Evolutionary conservation across 2,329 filamentous ascomycete genomes (phyloP), one percentile per base, ranked within the genome.

Genomic region (Cladosporium sp.): DNA sequence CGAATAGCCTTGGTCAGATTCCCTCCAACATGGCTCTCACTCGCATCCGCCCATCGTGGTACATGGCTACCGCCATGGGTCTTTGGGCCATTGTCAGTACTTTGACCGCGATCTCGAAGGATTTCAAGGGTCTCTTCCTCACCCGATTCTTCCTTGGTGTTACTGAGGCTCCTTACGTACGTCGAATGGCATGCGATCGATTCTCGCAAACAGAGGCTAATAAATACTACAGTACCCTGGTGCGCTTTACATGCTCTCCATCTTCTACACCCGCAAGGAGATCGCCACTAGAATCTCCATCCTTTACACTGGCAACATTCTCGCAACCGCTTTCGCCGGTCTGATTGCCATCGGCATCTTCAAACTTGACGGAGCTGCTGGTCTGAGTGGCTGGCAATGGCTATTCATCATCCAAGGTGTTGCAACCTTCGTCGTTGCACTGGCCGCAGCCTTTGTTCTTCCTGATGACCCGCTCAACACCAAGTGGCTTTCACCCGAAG

Each of bases 361-460:
- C 1, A 78, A 81, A 18, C 85, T 92, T 82, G 83, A 90, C 68
- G 81, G 84, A 4, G 77, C 77, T 0, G 77, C 76, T 12, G 88
- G 87, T 1, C 77, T 88, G 1, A 78, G 81, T 6, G 87, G 86
- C 10, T 91, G 83, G 88, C 75, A 68, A 64, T 72, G 66, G 68
- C 78, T 90, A 0, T 90, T 90, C 77, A 87, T 91, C 61, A 87
- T 91, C 49, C 89, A 92, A 74, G 89, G 89, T 37, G 81, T 82
- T 11, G 81, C 89, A 64, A 91, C 89, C 0, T 79, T 91, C 35
- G 80, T 79, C 10, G 81, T 91, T 31, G 88, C 89, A 11, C 73
- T 86, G 7, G 70, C 74, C 0, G 82, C 86, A 1, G 83, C 83
- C 72, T 86, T 85, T 69, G 76, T 91, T 40, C 78, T 92, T 18